Evolutionary conservation across 176 grass and related monocot species (phyloP).

Genomic region (Juncus effusus): DNA sequence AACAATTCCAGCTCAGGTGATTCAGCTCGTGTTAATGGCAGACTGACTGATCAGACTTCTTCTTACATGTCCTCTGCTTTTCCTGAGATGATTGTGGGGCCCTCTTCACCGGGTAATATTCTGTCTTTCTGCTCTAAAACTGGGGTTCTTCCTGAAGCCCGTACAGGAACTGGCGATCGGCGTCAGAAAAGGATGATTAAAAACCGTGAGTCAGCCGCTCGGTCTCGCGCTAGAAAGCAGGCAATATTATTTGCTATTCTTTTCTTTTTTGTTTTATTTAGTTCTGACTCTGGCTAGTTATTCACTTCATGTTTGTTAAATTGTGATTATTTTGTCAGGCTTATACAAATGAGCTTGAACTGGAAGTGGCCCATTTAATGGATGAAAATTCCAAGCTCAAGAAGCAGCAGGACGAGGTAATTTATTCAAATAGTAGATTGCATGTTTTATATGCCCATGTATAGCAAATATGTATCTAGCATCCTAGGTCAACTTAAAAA

Average conservation of each 20-base stretch:
- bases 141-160: background rate
- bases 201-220: slow-evolving; percentile 29
- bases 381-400: slow-evolving; percentile 22
- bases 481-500: background rate
- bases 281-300: background rate
- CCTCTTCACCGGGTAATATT: slow-evolving; percentile 1
- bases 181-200: slow-evolving; percentile 33
- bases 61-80: slow-evolving; percentile 19
- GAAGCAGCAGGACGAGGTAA: slow-evolving; percentile 18
- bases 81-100: slow-evolving; percentile 5
- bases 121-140: slow-evolving; percentile 28
- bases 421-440: background rate
- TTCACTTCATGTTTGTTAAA: background rate
- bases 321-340: slow-evolving; percentile 12
- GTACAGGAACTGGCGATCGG: background rate
- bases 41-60: background rate
- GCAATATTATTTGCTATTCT: background rate
- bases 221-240: slow-evolving; percentile 34
- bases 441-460: background rate
- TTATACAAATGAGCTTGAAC: slow-evolving; percentile 17
- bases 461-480: background rate
- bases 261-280: background rate
- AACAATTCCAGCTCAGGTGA: slow-evolving; percentile 12
- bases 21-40: background rate
- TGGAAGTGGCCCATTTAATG: slow-evolving; percentile 1